Conservation (phyloP, 129 eudicot species). For the Dittrichia graveolens region DNA sequence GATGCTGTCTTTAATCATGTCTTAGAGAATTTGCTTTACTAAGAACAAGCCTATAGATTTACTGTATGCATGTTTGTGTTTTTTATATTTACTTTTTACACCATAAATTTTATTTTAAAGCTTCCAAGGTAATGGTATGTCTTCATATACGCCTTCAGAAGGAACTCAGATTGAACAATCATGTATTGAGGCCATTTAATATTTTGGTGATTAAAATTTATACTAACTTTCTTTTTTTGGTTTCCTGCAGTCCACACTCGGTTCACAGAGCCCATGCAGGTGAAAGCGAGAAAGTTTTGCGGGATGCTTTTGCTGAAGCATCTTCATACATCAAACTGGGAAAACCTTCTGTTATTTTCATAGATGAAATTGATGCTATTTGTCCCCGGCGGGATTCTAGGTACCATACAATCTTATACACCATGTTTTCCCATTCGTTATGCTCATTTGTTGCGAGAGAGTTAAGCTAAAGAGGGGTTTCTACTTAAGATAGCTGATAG, state of each 20-base stretch:
- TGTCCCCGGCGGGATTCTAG: constrained; percentile 94
- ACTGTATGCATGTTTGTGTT: neutral
- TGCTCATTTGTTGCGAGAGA: neutral
- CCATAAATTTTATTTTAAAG: neutral
- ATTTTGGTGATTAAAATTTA: constrained; percentile 5
- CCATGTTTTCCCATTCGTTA: neutral
- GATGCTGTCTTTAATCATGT: neutral
- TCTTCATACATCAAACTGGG: constrained; percentile 59
- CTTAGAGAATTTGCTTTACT: neutral
- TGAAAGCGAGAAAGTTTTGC: constrained; percentile 82
- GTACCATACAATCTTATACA: constrained; percentile 36
- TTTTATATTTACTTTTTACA: constrained; percentile 2
- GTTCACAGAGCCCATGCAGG: constrained; percentile 90
- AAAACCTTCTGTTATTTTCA: constrained; percentile 84
- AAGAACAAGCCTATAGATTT: neutral
- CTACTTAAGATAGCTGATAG: neutral
- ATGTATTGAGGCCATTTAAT: neutral
- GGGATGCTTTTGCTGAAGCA: constrained; percentile 90
- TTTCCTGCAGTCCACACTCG: constrained; percentile 85
- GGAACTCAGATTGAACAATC: neutral
- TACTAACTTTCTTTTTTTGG: constrained; percentile 11
- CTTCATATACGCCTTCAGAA: neutral
- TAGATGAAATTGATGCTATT: constrained; percentile 94
- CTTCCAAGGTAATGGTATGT: neutral
- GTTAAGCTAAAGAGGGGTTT: neutral